Conservation (phyloP, 768 basidiomycete genomes). For the Guyanaporus albipodus region DNA sequence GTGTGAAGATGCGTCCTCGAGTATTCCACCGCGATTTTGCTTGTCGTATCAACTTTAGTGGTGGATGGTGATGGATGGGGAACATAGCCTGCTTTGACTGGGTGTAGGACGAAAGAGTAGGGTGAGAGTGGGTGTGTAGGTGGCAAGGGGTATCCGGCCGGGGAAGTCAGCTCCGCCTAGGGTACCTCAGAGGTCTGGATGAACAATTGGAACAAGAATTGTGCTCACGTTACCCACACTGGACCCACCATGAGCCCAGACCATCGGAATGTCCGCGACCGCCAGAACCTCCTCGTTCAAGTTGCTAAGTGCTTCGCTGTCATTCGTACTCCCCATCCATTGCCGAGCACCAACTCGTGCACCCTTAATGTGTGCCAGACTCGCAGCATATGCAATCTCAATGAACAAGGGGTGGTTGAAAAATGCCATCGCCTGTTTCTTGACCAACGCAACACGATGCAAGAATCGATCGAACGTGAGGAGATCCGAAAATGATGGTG, state of each 20-base stretch:
- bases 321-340: conserved; percentile 6
- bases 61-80: background rate
- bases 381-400: conserved; percentile 31
- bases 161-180: conserved; percentile 36
- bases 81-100: conserved; percentile 6
- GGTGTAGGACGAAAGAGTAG: conserved; percentile 14
- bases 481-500: conserved; percentile 40
- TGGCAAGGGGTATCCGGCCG: conserved; percentile 35
- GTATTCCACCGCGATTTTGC: conserved; percentile 13
- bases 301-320: too few species aligned
- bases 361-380: conserved; percentile 7
- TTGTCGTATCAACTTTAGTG: background rate
- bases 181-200: background rate
- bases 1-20: conserved; percentile 31
- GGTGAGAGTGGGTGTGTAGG: conserved; percentile 24
- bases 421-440: conserved; percentile 31
- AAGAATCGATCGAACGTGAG: conserved; percentile 45
- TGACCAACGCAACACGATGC: conserved; percentile 37
- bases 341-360: conserved; percentile 15
- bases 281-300: conserved; percentile 2
- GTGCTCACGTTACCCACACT: conserved; percentile 32
- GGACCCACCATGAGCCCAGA: conserved; percentile 17
- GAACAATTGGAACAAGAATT: background rate
- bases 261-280: conserved; percentile 1
- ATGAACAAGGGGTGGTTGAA: conserved; percentile 44